Percentiles rank a stretch among this genome's conserved stretches.
These are phyloP conservation scores for Xylariomycetidae sp. DNA, from an alignment of 2,329 filamentous ascomycete genomes.

Conservation along the genomic window DNA sequence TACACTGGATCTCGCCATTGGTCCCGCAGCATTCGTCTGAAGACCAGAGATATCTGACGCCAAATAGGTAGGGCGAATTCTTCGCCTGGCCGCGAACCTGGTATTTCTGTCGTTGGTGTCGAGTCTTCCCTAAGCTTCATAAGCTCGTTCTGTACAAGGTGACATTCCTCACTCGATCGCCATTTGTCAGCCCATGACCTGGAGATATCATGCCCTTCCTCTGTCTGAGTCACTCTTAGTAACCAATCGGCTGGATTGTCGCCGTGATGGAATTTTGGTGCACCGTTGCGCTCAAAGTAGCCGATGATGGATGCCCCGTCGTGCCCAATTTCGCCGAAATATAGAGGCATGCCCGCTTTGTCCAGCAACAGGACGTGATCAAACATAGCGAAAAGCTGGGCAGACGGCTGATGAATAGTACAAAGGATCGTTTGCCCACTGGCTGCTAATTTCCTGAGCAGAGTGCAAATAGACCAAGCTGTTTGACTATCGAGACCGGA, in stretches of 20 bases:
- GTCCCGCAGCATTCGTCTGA: background rate
- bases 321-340: constrained; percentile 48
- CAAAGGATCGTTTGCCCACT: constrained; percentile 56
- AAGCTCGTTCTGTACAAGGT: background rate
- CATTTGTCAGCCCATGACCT: background rate
- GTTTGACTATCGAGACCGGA: constrained; percentile 55
- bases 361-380: constrained; percentile 52
- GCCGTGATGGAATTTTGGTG: background rate
- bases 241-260: background rate
- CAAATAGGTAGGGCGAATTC: background rate
- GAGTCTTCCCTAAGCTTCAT: background rate
- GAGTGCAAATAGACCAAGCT: constrained; percentile 58
- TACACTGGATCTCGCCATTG: background rate
- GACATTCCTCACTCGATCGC: background rate
- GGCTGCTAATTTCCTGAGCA: constrained; percentile 57
- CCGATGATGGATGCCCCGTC: background rate
- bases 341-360: constrained; percentile 48
- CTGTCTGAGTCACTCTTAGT: background rate
- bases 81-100: background rate
- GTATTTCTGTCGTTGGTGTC: background rate
- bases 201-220: background rate
- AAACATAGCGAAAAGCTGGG: constrained; percentile 52
- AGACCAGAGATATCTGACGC: background rate
- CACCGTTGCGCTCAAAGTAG: background rate
- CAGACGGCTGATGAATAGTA: constrained; percentile 57